Evolutionary conservation across 2,329 filamentous ascomycete genomes (phyloP).

Genomic region (Furcasterigmium sp.): DNA sequence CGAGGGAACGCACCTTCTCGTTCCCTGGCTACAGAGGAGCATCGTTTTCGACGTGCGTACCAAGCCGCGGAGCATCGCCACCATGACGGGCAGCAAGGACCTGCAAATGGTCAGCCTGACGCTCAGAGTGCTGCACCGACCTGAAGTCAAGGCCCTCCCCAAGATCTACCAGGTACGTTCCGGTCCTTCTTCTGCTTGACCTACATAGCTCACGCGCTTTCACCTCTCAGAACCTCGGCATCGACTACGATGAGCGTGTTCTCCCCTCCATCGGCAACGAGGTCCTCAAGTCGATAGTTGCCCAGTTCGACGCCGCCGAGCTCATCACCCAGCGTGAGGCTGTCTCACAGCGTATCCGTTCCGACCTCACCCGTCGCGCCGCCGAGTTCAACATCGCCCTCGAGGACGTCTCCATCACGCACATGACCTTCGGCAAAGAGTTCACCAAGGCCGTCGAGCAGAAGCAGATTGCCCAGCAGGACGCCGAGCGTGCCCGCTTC

Average conservation of each 20-base stretch:
- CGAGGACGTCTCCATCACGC: slow-evolving; percentile 97
- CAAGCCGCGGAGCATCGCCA: slow-evolving; percentile 94
- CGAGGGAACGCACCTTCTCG: slow-evolving; percentile 93
- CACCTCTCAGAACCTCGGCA: slow-evolving; percentile 75
- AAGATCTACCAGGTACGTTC: slow-evolving; percentile 91
- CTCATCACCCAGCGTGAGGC: slow-evolving; percentile 98
- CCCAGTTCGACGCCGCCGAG: slow-evolving; percentile 97
- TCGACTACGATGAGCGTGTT: slow-evolving; percentile 97
- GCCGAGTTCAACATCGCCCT: slow-evolving; percentile 98
- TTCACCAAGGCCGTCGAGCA: slow-evolving; percentile 99
- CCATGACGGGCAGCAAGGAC: slow-evolving; percentile 97
- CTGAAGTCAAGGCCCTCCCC: slow-evolving; percentile 85
- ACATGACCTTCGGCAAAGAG: slow-evolving; percentile 99
- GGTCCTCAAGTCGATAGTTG: slow-evolving; percentile 97
- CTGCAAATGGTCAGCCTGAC: slow-evolving; percentile 99
- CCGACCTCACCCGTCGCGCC: slow-evolving; percentile 86
- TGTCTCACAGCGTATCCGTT: slow-evolving; percentile 89
- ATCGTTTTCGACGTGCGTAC: slow-evolving; percentile 97
- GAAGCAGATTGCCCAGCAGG: slow-evolving; percentile 99
- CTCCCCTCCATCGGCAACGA: slow-evolving; percentile 98
- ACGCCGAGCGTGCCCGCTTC: slow-evolving; percentile 94
- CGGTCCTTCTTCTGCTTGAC: neutral
- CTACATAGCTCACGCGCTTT: slow-evolving; percentile 5
- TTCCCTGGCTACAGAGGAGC: slow-evolving; percentile 92
- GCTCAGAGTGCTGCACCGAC: slow-evolving; percentile 87